Conservation (phyloP, 2,329 filamentous ascomycete species). For the Pseudopyrenochaeta lycopersici region DNA sequence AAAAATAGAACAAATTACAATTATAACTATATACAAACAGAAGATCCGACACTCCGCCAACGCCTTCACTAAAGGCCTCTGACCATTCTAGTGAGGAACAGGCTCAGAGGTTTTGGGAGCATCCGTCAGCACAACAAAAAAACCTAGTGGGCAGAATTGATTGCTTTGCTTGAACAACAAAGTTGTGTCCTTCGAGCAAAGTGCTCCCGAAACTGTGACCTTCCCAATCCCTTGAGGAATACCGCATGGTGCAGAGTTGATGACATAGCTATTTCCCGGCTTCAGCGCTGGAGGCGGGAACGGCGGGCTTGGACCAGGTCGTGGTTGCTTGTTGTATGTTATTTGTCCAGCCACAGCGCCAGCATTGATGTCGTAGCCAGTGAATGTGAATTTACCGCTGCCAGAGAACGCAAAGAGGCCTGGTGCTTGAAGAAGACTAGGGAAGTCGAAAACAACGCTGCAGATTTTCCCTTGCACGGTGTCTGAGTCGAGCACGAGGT, state of each 20-base stretch:
- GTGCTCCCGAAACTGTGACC: slow-evolving; percentile 27
- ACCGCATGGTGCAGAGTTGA: slow-evolving; percentile 31
- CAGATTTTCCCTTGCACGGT: slow-evolving; percentile 37
- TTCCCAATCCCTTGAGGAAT: slow-evolving; percentile 26
- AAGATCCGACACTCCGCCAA: too few species aligned
- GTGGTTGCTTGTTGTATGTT: slow-evolving; percentile 36
- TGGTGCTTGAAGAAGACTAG: slow-evolving; percentile 13
- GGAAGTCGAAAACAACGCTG: slow-evolving; percentile 42
- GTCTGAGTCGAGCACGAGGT: slow-evolving; percentile 30
- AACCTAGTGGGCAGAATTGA: slow-evolving; percentile 31
- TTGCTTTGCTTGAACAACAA: slow-evolving; percentile 33
- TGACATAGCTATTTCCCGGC: slow-evolving; percentile 34
- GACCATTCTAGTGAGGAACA: slow-evolving; percentile 1
- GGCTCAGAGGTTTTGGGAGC: slow-evolving; percentile 6
- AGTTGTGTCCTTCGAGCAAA: slow-evolving; percentile 33
- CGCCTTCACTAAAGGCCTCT: background rate
- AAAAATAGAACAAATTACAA: too few species aligned
- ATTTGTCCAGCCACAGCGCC: slow-evolving; percentile 27
- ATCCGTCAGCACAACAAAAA: slow-evolving; percentile 37
- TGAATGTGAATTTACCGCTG: slow-evolving; percentile 33
- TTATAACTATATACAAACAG: too few species aligned
- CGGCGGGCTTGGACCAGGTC: slow-evolving; percentile 24
- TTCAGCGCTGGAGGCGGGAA: slow-evolving; percentile 25
- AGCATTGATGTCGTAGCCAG: slow-evolving; percentile 28
- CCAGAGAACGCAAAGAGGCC: slow-evolving; percentile 26